Base-by-base conservation (phyloP, 148 eudicot genomes). In the Pharnaceum exiguum region DNA sequence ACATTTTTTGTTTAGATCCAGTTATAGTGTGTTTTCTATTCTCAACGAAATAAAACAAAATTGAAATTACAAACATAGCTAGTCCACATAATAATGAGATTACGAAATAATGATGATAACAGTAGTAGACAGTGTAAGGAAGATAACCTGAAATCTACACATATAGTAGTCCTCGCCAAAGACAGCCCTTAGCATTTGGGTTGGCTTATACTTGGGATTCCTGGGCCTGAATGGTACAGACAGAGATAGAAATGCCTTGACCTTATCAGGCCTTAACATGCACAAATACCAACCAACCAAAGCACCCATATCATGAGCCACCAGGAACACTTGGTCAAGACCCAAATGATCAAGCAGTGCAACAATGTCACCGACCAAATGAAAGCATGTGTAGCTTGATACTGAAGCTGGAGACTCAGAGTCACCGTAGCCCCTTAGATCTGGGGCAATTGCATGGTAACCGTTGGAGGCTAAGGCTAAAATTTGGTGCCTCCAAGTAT, bases 231-330 rank as follows among this genome's bases (percentile, higher is more conserved):
- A 88, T 0, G 91, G 91, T 19, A 88, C 77, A 1, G 86, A 64
- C 4, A 88, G 65, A 2, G 67, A 43, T 24, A 80, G 82, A 52
- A 50, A 88, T 0, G 86, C 96, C 80, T 44, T 78, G 17, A 88
- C 71, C 67, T 55, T 55, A n/a, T 88, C 96, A 4, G 96, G 91
- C 67, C 96, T 46, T 22, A 88, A 82, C 75, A 84, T 25, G 66
- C 91, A 88, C 7, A 84, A 12, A 47, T 74, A 76, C 96, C 96
- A 88, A 2, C 71, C 91, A 2, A 84, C 51, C 72, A 82, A 35
- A 22, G 91, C 89, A 0, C 96, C 96, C 89, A 86, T 79, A 33
- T 88, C 96, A 50, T 88, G 96, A 6, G 71, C 91, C 54, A 84
- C 96, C 23, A 88, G 13, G 29, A 62, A 76, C 9, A 74, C 91